These are phyloP conservation scores for Amanita inopinata DNA, from an alignment of 768 basidiomycete genomes.

Conservation along the genomic window DNA sequence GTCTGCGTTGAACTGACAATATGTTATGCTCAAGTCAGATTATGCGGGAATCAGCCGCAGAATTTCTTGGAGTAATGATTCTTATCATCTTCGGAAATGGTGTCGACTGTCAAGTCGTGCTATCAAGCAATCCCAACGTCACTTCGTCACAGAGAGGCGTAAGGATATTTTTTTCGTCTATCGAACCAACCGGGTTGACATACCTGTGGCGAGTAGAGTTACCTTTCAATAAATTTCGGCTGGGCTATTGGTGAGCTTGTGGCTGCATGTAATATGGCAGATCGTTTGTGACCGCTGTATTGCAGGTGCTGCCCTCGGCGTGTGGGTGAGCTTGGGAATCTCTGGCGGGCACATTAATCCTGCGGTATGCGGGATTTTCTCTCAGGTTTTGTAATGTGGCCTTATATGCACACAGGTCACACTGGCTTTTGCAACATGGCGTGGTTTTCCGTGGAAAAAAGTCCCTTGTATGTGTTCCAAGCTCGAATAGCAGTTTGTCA, in stretches of 20 bases:
- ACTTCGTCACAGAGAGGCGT: constrained; percentile 38
- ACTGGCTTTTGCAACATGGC: constrained; percentile 49
- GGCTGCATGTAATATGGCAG: background rate
- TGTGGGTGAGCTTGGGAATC: constrained; percentile 37
- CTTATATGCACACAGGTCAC: constrained; percentile 35
- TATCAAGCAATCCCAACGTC: constrained; percentile 31
- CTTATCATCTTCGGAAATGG: constrained; percentile 43
- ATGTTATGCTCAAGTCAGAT: constrained; percentile 14
- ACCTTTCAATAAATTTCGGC: constrained; percentile 31
- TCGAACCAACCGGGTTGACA: background rate
- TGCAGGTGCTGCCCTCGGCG: constrained; percentile 35
- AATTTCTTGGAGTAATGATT: constrained; percentile 46
- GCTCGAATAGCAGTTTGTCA: background rate
- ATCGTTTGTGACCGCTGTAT: constrained; percentile 1
- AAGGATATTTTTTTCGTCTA: constrained; percentile 11
- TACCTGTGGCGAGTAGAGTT: constrained; percentile 20
- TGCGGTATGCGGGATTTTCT: constrained; percentile 22
- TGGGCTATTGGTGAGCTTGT: constrained; percentile 30
- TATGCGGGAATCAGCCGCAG: constrained; percentile 33
- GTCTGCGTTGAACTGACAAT: background rate
- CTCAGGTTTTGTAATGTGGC: background rate
- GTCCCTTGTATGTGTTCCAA: constrained; percentile 33
- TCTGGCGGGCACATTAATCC: constrained; percentile 41
- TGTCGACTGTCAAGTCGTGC: constrained; percentile 37
- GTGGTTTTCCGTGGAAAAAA: constrained; percentile 63